Evolutionary conservation across 2,329 filamentous ascomycete species (phyloP), one percentile per base, ranked within the genome.

Genomic region (Cladophialophora chaetospira): DNA sequence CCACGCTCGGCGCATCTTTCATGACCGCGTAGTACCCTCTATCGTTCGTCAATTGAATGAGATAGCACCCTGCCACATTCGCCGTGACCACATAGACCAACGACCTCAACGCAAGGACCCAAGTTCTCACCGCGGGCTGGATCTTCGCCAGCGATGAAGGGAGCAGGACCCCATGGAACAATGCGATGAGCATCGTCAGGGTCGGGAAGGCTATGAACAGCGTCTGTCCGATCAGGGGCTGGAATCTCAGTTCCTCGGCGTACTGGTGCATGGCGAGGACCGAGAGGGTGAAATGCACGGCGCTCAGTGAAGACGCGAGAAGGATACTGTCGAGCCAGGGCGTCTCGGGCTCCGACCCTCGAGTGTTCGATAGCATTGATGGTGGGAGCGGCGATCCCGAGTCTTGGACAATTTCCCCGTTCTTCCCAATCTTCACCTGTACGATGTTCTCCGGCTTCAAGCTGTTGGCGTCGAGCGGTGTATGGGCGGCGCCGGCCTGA

Each of bases 1-100:
- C 94, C 11, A 97, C 72, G 4, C 91, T 86, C n/a, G 94, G 94
- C 0, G 91, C 88, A 62, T 85, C 86, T 76, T 96, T 95, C 90
- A 97, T 92, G 17, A 96, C 86, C 5, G 88, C 88, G 65, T 95
- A 85, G 68, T 97, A 97, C 3, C 87, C 84, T 63, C 86, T 83
- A 26, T 78, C 81, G 68, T 97, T 97, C 23, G 88, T 91, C 51
- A 92, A 84, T 64, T 89, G 79, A 46, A 97, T 86, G 61, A 97
- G 77, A 71, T 91, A 92, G 73, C 86, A 89, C 1, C 94, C 94
- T 0, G 84, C 77, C 8, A 69, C 71, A 5, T 87, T 72, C 63
- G 87, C 85, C 21, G 80, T 75, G 13, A 68, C 68, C 59, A 91
- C 81, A 75, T 93, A 94, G 50, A 89, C 65, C 1, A 75, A 28